Base-by-base conservation (phyloP, 2,329 filamentous ascomycete species). In the Diaporthe helianthi region DNA sequence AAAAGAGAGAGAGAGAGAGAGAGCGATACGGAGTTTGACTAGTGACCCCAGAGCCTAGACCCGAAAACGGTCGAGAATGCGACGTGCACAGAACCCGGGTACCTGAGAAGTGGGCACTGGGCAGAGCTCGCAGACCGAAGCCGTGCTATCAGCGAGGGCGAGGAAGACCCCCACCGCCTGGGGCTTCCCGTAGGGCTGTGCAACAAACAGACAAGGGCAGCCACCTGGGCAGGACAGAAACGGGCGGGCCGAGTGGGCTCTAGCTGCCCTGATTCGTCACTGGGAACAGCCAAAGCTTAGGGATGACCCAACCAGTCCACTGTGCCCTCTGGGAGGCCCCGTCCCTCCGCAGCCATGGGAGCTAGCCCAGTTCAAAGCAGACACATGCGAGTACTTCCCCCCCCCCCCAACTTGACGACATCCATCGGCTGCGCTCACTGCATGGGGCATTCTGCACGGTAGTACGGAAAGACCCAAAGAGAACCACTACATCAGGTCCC, bases 161-260 rank as follows among this genome's bases (percentile, higher is more conserved):
- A 61, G 38, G 4, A 33, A 38, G 31, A 22, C 41, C 58, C 55
- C 58, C 58, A 47, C 41, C 26, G 26, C 58, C 58, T 67, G 54
- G 52, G 52, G 53, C 52, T 58, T 46, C 49, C 64, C 49, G 41
- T 47, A 46, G 64, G 65, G 65, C 65, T 67, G 65, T 67, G 65
- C 65, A 67, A 58, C 54, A 17, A 19, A 58, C 52, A 49, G 58
- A 41, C 53, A 33, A 58, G 53, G 33, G n/a, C 33, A 9, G 33
- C 51, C 22, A 46, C n/a, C n/a, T n/a, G 54, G 54, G 38, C 54
- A 46, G 55, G 54, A 44, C 36, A 41, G 36, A 58, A 49, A 38
- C 65, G 65, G 65, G 65, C 65, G 65, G 65, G 65, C 65, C 65
- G 65, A 67, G 52, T 44, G 63, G 65, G 52, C 26, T 29, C 17